Conservation (phyloP, 257 asterid species). For the Petunia axillaris region DNA sequence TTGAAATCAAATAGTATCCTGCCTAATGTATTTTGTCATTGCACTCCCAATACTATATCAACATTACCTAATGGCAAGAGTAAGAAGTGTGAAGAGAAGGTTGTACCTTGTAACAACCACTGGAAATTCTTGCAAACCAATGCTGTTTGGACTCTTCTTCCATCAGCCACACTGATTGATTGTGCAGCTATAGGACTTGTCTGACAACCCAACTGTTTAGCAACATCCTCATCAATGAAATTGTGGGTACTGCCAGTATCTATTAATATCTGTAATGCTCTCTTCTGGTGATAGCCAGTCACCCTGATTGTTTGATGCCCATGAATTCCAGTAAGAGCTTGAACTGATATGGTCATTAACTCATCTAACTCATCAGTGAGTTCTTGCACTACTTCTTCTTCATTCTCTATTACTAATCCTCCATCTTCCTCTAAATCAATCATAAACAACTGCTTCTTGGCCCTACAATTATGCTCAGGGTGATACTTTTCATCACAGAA, state of each 20-base stretch:
- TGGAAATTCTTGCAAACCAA: background rate
- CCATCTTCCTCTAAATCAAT: too few species aligned
- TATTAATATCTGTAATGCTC: background rate
- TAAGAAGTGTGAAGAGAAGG: background rate
- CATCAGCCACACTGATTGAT: background rate
- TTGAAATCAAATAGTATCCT: background rate
- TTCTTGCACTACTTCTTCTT: too few species aligned
- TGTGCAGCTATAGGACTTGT: background rate
- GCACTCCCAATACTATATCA: background rate
- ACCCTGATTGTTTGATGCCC: background rate
- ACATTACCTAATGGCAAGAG: background rate
- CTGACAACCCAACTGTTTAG: background rate
- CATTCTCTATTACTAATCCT: too few species aligned
- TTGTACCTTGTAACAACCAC: background rate
- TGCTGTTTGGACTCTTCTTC: background rate
- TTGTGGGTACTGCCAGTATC: background rate
- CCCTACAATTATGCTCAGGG: too few species aligned
- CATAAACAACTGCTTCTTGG: too few species aligned
- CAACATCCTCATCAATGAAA: background rate
- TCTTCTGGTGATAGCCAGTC: background rate
- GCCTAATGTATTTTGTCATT: background rate
- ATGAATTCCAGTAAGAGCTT: too few species aligned
- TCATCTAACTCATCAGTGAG: too few species aligned
- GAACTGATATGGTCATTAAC: too few species aligned
- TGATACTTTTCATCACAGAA: too few species aligned